phyloP scores from a whole-genome alignment of 2,329 filamentous ascomycete species.

The Diaporthe citri region DNA sequence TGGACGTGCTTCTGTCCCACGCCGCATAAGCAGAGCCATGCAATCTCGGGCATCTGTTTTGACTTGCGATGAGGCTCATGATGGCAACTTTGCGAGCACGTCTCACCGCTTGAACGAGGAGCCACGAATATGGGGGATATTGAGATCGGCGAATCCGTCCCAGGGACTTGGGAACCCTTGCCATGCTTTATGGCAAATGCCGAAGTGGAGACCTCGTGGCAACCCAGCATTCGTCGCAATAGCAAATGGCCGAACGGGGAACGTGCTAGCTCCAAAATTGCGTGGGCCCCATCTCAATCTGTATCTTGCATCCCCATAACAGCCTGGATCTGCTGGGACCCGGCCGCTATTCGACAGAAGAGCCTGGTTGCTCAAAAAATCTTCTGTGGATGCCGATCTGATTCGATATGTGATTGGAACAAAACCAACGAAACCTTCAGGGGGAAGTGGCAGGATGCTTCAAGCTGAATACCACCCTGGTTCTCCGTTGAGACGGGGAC shows the following conservation, averaged over 20 bases:
- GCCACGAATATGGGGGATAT: background rate
- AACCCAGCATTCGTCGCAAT: background rate
- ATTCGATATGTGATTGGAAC: background rate
- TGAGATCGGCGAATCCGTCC: constrained; percentile 22
- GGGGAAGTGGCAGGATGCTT: background rate
- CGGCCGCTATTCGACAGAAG: background rate
- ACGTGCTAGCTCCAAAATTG: background rate
- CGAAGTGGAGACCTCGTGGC: constrained; percentile 19
- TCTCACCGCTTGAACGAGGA: constrained; percentile 4
- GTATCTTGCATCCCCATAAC: background rate
- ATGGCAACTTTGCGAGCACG: background rate
- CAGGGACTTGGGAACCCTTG: constrained; percentile 26
- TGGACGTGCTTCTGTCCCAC: background rate
- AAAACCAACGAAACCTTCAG: background rate
- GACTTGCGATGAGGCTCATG: background rate
- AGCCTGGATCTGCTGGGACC: background rate
- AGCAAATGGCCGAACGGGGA: background rate
- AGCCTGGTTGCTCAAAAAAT: background rate
- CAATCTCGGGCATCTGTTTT: background rate
- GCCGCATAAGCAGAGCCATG: background rate
- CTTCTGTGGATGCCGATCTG: background rate
- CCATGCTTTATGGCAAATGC: constrained; percentile 13
- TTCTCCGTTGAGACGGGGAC: background rate
- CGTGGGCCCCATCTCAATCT: constrained; percentile 16
- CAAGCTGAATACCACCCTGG: background rate